Conservation (phyloP, 2,329 filamentous ascomycete genomes). For the Blumeria hordei region DNA sequence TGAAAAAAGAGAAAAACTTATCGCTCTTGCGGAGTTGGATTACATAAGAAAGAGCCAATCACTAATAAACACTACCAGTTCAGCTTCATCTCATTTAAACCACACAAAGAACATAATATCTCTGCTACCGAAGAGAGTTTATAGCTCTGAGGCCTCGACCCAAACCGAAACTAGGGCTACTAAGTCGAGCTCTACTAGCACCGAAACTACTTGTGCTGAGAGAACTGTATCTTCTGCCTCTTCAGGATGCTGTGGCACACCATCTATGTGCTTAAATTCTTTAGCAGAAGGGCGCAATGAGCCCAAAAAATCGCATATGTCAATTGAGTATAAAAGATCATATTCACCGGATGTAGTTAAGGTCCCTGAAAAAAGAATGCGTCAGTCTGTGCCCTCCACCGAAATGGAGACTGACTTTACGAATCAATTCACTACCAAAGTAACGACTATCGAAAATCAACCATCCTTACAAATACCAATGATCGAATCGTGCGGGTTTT, state of each 20-base stretch:
- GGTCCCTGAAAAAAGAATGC: slow-evolving; percentile 28
- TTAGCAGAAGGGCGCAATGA: slow-evolving; percentile 6
- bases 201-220: slow-evolving; percentile 33
- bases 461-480: neutral
- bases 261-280: slow-evolving; percentile 36
- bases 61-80: slow-evolving; percentile 7
- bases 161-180: slow-evolving; percentile 19
- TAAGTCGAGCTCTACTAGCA: slow-evolving; percentile 28
- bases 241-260: slow-evolving; percentile 34
- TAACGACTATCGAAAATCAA: slow-evolving; percentile 8
- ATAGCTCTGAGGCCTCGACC: too few relatives aligned
- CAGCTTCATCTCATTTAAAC: slow-evolving; percentile 15
- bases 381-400: slow-evolving; percentile 20
- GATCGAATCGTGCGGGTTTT: slow-evolving; percentile 59
- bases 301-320: slow-evolving; percentile 1
- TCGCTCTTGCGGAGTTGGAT: slow-evolving; percentile 18
- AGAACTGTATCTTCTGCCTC: slow-evolving; percentile 28
- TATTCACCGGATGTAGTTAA: slow-evolving; percentile 10
- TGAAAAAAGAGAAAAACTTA: slow-evolving; percentile 20
- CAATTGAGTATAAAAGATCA: slow-evolving; percentile 13
- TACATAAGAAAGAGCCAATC: slow-evolving; percentile 13
- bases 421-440: slow-evolving; percentile 29
- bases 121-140: too few relatives aligned
- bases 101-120: slow-evolving; percentile 3
- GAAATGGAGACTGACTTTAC: slow-evolving; percentile 54